Evolutionary conservation across 192 early-diverging fungal species (phyloP).

Genomic region (Lobosporangium transversale): DNA sequence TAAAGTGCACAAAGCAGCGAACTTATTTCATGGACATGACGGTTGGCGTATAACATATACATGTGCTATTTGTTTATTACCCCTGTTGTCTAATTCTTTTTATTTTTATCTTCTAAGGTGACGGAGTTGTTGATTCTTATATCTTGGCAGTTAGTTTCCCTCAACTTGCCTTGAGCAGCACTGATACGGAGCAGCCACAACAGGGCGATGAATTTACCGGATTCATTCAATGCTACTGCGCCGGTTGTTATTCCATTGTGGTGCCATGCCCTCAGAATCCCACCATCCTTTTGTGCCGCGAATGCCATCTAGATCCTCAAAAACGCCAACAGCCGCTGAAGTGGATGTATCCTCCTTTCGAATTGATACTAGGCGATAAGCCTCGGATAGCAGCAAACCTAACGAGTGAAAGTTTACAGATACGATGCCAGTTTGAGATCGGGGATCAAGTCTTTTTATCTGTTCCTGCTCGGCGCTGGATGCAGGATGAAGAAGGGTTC

Average conservation of each 20-base stretch:
- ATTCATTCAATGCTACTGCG: constrained; percentile 27
- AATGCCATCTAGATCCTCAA: constrained; percentile 21
- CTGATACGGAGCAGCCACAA: background rate
- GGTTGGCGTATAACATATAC: no score
- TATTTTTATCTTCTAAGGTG: constrained; percentile 7
- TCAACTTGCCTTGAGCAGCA: background rate
- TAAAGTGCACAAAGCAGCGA: no score
- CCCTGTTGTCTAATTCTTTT: background rate
- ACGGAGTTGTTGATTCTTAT: constrained; percentile 6
- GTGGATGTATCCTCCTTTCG: constrained; percentile 25
- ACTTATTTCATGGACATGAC: no score
- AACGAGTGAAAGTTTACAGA: constrained; percentile 1
- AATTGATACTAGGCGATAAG: constrained; percentile 15
- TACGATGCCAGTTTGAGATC: constrained; percentile 12
- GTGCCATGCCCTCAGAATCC: constrained; percentile 21
- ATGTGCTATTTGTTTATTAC: no score
- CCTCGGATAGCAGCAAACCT: constrained; percentile 3
- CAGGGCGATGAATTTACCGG: constrained; percentile 4
- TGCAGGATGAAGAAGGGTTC: constrained; percentile 9
- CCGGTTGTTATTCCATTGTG: constrained; percentile 2
- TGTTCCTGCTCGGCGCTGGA: constrained; percentile 16
- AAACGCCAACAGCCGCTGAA: background rate
- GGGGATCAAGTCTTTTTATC: constrained; percentile 27
- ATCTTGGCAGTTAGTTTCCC: constrained; percentile 13
- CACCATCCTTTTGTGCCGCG: constrained; percentile 8